Conservation (phyloP, 1,139 yeast genomes). For the Torulaspora pretoriensis region DNA sequence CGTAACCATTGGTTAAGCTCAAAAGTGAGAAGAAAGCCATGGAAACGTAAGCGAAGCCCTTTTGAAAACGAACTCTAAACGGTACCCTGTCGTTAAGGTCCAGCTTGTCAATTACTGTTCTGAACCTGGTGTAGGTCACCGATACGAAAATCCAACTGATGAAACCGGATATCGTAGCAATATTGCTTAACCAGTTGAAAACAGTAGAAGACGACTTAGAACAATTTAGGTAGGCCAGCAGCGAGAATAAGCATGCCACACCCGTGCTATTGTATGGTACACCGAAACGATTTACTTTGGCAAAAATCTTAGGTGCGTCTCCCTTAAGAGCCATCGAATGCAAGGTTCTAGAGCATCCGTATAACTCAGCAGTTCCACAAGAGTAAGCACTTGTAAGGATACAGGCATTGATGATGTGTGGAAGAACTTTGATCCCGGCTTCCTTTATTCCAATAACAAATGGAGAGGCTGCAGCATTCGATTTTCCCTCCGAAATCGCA, state of each 20-base stretch:
- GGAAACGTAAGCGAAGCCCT: conserved; percentile 45
- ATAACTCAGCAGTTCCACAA: conserved; percentile 62
- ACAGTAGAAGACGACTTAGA: conserved; percentile 45
- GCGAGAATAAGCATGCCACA: conserved; percentile 43
- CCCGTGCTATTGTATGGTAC: conserved; percentile 46
- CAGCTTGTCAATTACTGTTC: conserved; percentile 44
- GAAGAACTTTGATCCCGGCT: conserved; percentile 54
- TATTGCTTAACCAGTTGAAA: conserved; percentile 40
- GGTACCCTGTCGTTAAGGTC: conserved; percentile 45
- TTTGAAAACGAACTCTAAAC: conserved; percentile 44
- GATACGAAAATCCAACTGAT: conserved; percentile 40
- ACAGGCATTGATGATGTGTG: conserved; percentile 61
- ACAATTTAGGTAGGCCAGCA: conserved; percentile 48
- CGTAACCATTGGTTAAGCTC: conserved; percentile 52
- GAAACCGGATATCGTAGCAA: conserved; percentile 40
- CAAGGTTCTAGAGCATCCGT: conserved; percentile 60
- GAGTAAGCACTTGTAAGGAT: conserved; percentile 61
- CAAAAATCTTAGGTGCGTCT: conserved; percentile 53
- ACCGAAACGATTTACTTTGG: conserved; percentile 56
- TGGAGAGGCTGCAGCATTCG: conserved; percentile 65
- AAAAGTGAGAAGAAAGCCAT: conserved; percentile 42
- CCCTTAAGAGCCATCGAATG: conserved; percentile 57
- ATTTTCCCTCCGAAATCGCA: conserved; percentile 33
- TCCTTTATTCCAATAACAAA: conserved; percentile 56
- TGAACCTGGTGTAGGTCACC: conserved; percentile 46